Base-by-base conservation (phyloP, 2,329 filamentous ascomycete species). In the Exophiala dermatitidis region DNA sequence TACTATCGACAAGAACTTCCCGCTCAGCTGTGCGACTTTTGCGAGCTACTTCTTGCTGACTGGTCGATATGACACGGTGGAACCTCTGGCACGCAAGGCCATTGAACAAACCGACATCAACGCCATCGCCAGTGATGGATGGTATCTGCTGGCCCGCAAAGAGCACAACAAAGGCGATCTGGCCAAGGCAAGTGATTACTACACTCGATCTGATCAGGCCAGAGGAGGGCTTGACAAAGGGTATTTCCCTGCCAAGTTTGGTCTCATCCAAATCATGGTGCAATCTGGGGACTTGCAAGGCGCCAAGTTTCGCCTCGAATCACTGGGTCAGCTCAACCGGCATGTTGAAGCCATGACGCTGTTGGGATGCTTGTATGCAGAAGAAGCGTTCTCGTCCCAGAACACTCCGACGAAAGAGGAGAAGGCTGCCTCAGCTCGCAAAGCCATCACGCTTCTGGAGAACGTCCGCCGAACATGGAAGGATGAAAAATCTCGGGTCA, bases 51-150 rank as follows among this genome's bases (percentile, higher is more conserved):
- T 96, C 70, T 74, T 96, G 30, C 84, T 89, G 1, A 81, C 87
- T 64, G 94, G 90, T 67, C 82, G 83, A 5, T 85, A 89, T 70
- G 73, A 81, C 28, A 90, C 89, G 56, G 90, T 93, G 6, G 90
- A 97, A 61, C 83, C 84, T 19, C 77, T 98, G 12, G 88, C 91
- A 5, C 86, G 90, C 67, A 93, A 93, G 68, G 90, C 93, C 4
- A 96, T 98, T 58, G 89, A 96, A 65, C 85, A 88, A 64, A 97
- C 93, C 2, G 93, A 98, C 66, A 88, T 97, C 62, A 95, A 95
- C 68, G 88, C 90, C 2, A 89, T 97, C 68, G 91, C 91, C 28
- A 95, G 91, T 71, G 94, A 98, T 67, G 94, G 93, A 34, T 97
- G 91, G 90, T 98, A 96, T 70, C 73, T 97, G 5, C 80, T 97